Conservation (phyloP, 2,329 filamentous ascomycete genomes). For the Trichoderma sp. region DNA sequence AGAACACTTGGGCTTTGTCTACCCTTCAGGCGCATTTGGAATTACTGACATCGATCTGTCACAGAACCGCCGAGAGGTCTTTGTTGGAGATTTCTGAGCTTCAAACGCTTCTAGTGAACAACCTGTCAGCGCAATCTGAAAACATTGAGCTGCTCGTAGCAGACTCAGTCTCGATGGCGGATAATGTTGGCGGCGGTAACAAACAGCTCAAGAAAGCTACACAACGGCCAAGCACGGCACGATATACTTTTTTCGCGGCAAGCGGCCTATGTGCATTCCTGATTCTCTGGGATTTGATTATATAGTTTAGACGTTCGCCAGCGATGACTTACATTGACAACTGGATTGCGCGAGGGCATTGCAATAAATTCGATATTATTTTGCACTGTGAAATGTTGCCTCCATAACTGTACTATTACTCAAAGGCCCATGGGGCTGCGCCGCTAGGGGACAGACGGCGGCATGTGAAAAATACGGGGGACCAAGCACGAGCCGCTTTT, state of each 20-base stretch:
- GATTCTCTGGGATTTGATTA: conserved; percentile 73
- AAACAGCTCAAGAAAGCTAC: conserved; percentile 84
- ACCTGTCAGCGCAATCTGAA: conserved; percentile 80
- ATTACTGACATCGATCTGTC: not conserved
- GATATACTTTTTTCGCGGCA: conserved; percentile 78
- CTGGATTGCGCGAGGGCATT: not conserved
- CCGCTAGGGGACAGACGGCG: not conserved
- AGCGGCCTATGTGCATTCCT: conserved; percentile 72
- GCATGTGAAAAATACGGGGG: conserved; percentile 15
- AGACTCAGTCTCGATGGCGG: conserved; percentile 76
- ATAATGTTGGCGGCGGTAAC: conserved; percentile 88
- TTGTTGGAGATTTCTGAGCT: conserved; percentile 90
- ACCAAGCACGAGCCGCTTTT: not conserved
- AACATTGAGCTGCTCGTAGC: conserved; percentile 85
- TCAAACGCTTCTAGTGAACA: conserved; percentile 82
- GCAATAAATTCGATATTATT: not conserved
- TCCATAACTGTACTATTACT: not conserved
- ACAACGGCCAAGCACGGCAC: conserved; percentile 67
- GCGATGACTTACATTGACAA: not conserved
- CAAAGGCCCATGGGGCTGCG: not conserved
- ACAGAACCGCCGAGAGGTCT: conserved; percentile 82
- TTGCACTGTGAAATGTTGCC: not conserved
- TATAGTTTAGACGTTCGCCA: conserved; percentile 34
- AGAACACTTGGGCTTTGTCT: not conserved
- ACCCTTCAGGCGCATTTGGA: not conserved